Evolutionary conservation across 2,329 filamentous ascomycete species (phyloP).

Genomic region (Talaromyces sp.): DNA sequence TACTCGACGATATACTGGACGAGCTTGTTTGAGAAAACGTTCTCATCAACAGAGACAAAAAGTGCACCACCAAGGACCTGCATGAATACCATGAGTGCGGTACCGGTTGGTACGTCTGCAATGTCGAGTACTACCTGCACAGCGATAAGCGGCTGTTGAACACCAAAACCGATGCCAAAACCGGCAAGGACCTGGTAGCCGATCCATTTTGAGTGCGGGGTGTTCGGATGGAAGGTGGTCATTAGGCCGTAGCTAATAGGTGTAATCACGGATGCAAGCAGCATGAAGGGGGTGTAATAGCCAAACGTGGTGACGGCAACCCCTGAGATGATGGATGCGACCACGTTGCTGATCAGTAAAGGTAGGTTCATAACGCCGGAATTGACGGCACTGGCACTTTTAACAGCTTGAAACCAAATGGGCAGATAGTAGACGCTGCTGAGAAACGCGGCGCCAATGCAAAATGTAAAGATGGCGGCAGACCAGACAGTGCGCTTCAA

Average conservation of each 20-base stretch:
- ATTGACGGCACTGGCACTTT: slow-evolving; percentile 32
- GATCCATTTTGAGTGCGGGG: slow-evolving; percentile 25
- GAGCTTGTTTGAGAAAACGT: slow-evolving; percentile 32
- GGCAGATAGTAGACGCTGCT: slow-evolving; percentile 48
- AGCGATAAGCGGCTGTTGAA: slow-evolving; percentile 24
- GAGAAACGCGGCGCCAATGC: slow-evolving; percentile 3
- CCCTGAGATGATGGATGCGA: slow-evolving; percentile 35
- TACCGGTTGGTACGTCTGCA: slow-evolving; percentile 29
- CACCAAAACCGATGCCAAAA: slow-evolving; percentile 23
- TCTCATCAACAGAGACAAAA: slow-evolving; percentile 31
- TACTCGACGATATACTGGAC: slow-evolving; percentile 26
- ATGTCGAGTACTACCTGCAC: slow-evolving; percentile 27
- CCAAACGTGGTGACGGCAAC: slow-evolving; percentile 28
- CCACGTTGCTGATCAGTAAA: slow-evolving; percentile 35
- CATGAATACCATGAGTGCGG: slow-evolving; percentile 27
- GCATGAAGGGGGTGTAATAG: slow-evolving; percentile 30
- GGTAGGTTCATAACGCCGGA: slow-evolving; percentile 45
- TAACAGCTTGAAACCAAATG: slow-evolving; percentile 45
- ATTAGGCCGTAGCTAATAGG: slow-evolving; percentile 33
- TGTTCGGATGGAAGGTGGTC: slow-evolving; percentile 32
- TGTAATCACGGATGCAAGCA: slow-evolving; percentile 28
- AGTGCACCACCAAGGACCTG: slow-evolving; percentile 29
- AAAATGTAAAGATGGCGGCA: slow-evolving; percentile 43
- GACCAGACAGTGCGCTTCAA: slow-evolving; percentile 46
- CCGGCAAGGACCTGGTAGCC: slow-evolving; percentile 29